Percentiles rank a stretch among this genome's conserved stretches.
These are phyloP conservation scores for Penicillium sp. DNA, from an alignment of 2,329 filamentous ascomycete genomes.

Conservation along the genomic window DNA sequence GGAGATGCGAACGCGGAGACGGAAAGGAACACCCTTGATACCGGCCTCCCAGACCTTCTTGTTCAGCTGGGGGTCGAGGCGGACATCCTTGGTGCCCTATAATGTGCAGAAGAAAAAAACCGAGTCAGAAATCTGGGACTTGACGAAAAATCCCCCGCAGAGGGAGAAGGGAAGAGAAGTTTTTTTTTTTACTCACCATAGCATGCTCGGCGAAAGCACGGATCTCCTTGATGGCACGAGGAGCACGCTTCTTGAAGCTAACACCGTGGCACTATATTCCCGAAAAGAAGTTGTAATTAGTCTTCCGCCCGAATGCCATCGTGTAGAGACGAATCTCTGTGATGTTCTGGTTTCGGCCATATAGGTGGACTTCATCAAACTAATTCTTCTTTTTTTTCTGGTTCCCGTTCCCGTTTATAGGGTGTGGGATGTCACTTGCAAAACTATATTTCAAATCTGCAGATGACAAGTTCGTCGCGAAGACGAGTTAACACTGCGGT, in stretches of 20 bases:
- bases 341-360: slow-evolving; percentile 42
- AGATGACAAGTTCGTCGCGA: slow-evolving; percentile 8
- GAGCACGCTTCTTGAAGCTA: slow-evolving; percentile 99
- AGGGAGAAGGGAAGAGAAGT: neutral
- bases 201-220: slow-evolving; percentile 87
- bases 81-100: slow-evolving; percentile 94
- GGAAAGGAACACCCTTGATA: slow-evolving; percentile 98
- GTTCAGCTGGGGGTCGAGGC: slow-evolving; percentile 97
- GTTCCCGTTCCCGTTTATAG: slow-evolving; percentile 2
- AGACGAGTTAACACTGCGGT: slow-evolving; percentile 11
- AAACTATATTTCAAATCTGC: slow-evolving; percentile 6
- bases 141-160: neutral
- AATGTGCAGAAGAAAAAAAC: neutral
- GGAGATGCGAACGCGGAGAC: slow-evolving; percentile 96
- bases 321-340: slow-evolving; percentile 27
- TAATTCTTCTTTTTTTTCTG: slow-evolving; percentile 50
- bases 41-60: slow-evolving; percentile 99
- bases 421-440: slow-evolving; percentile 10
- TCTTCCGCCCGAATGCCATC: slow-evolving; percentile 65
- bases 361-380: slow-evolving; percentile 72
- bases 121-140: neutral
- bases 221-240: slow-evolving; percentile 99
- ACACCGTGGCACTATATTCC: slow-evolving; percentile 83
- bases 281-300: slow-evolving; percentile 55
- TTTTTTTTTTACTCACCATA: slow-evolving; percentile 72